Evolutionary conservation across 345 rosid species (phyloP).

Genomic region (Balakata baccata): DNA sequence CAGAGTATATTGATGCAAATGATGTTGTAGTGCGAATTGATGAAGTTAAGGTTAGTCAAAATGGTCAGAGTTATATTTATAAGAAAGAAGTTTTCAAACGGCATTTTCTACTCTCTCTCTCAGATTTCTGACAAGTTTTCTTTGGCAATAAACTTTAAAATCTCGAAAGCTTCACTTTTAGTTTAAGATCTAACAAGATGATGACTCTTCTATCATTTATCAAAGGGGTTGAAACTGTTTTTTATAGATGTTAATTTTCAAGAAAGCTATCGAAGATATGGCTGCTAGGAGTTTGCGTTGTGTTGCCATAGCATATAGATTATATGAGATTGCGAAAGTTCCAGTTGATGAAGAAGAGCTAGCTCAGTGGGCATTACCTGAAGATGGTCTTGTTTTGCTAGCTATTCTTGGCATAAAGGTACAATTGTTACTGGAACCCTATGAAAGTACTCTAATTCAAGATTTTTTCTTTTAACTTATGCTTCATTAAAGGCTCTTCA

Average conservation of each 20-base stretch:
- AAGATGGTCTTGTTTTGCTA: conserved; percentile 81
- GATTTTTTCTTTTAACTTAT: no score
- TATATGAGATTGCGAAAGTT: conserved; percentile 52
- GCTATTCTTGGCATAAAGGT: conserved; percentile 96
- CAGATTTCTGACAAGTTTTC: neutral
- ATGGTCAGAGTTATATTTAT: neutral
- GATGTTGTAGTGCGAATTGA: conserved; percentile 53
- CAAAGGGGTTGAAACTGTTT: neutral
- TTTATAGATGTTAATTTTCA: conserved; percentile 49
- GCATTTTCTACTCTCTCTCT: neutral
- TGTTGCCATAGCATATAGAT: conserved; percentile 86
- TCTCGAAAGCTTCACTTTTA: no score
- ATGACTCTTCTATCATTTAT: neutral
- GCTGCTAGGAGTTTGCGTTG: conserved; percentile 89
- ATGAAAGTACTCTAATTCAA: no score
- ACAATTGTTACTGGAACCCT: neutral
- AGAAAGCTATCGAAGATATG: conserved; percentile 79
- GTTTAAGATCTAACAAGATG: neutral
- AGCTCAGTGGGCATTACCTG: conserved; percentile 71
- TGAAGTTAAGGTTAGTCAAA: conserved; percentile 49
- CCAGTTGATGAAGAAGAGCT: conserved; percentile 52
- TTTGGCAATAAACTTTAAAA: no score
- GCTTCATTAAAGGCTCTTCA: no score
- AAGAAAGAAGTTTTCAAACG: neutral
- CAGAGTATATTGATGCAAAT: conserved; percentile 55